A percentile compares a stretch with the other conserved stretches of the same genome.
Conservation (phyloP, 805 yeast species). For the Candida tibetensis region DNA sequence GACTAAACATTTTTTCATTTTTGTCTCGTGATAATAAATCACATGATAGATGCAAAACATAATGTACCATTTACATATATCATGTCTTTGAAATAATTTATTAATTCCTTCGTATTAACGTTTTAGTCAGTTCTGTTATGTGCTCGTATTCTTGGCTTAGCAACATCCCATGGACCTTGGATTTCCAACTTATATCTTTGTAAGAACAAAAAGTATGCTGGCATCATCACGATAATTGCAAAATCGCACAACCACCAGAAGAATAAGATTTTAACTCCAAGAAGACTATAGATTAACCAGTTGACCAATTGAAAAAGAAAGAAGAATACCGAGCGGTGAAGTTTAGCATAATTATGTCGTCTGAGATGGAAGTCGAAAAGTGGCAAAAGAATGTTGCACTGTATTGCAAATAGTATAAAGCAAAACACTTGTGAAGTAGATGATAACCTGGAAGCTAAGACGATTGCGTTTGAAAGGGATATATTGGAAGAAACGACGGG, state of each 20-base stretch:
- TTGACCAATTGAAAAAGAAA: conserved; percentile 22
- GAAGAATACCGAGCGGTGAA: conserved; percentile 21
- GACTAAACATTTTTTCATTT: no score
- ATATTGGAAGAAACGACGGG: conserved; percentile 77
- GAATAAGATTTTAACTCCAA: conserved; percentile 28
- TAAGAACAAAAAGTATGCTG: conserved; percentile 64
- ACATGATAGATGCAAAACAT: no score
- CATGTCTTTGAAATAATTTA: no score
- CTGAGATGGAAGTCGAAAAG: conserved; percentile 62
- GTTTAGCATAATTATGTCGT: conserved; percentile 25
- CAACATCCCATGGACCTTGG: conserved; percentile 93
- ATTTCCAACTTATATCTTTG: conserved; percentile 82
- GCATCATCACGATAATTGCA: conserved; percentile 54
- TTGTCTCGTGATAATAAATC: no score
- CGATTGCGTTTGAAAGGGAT: conserved; percentile 81
- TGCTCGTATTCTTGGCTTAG: conserved; percentile 57
- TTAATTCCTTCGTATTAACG: no score
- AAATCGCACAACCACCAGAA: conserved; percentile 52
- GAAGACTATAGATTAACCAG: conserved; percentile 29
- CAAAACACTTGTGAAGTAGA: conserved; percentile 78
- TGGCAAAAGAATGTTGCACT: conserved; percentile 71
- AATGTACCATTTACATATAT: no score
- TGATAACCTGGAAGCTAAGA: conserved; percentile 80
- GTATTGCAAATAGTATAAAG: conserved; percentile 71
- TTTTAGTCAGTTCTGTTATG: conserved; percentile 1